A percentile compares a stretch with the other conserved stretches of the same genome.
Conservation (phyloP, 2,329 filamentous ascomycete species). For the Arthrobotrys musiformis region DNA sequence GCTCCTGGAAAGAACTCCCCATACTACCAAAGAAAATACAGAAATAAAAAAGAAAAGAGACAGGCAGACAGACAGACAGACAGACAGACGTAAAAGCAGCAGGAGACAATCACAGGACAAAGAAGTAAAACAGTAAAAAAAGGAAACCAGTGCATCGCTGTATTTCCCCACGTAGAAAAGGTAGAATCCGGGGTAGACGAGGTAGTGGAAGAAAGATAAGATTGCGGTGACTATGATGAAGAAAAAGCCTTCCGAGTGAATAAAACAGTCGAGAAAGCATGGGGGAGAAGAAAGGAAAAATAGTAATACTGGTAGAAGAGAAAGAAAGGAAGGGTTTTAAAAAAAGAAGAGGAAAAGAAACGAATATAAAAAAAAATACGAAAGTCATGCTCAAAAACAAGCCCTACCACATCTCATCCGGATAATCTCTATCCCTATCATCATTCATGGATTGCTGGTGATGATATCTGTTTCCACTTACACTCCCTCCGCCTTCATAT, state of each 20-base stretch:
- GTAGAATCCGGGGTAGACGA: neutral
- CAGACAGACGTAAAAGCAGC: neutral
- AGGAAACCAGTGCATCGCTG: constrained; percentile 18
- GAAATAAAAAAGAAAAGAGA: neutral
- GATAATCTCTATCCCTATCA: constrained; percentile 34
- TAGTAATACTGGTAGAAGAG: neutral
- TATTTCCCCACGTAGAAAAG: constrained; percentile 7
- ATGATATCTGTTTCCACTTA: constrained; percentile 52
- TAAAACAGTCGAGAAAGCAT: too few relatives aligned
- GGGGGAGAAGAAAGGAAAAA: neutral
- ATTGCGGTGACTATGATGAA: neutral
- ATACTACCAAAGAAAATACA: constrained; percentile 13
- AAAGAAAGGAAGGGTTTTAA: neutral
- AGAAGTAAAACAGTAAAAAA: neutral
- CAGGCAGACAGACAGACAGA: too few relatives aligned
- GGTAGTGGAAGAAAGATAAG: neutral
- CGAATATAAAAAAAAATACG: constrained; percentile 15
- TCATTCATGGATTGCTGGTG: constrained; percentile 47
- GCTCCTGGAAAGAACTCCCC: constrained; percentile 35
- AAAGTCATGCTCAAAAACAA: constrained; percentile 5
- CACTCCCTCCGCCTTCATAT: constrained; percentile 19
- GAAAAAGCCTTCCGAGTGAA: neutral
- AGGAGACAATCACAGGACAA: neutral
- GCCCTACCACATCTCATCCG: constrained; percentile 58
- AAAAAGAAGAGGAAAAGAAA: neutral